Conservation (phyloP, 257 asterid species). For the Solanum etuberosum region DNA sequence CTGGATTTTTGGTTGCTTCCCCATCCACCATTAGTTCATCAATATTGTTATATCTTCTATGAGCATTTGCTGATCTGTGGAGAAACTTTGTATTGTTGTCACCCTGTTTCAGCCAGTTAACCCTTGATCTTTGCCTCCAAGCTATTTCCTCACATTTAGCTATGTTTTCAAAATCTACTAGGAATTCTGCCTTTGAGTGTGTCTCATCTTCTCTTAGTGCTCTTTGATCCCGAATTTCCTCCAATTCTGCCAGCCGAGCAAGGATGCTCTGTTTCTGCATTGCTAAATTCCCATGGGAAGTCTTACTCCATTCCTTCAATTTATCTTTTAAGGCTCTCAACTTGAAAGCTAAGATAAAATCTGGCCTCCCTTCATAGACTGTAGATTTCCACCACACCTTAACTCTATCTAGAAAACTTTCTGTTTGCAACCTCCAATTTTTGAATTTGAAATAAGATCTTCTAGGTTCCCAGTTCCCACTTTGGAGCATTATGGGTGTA, state of each 20-base stretch:
- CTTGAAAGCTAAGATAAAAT: neutral
- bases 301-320: neutral
- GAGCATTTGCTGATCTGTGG: neutral
- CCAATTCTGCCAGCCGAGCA: neutral
- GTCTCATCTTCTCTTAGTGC: neutral
- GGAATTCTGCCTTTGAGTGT: neutral
- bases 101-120: neutral
- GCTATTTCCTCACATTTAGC: neutral
- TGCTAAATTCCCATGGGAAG: neutral
- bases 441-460: neutral
- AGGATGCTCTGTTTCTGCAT: neutral
- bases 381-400: neutral
- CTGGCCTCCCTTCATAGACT: neutral
- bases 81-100: neutral
- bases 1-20: neutral
- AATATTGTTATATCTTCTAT: neutral
- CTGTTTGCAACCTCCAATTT: neutral
- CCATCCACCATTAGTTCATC: neutral
- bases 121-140: neutral
- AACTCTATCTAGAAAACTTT: neutral
- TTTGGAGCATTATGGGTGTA: neutral
- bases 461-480: neutral
- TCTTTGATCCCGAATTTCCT: neutral
- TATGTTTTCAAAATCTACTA: neutral
- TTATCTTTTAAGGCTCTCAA: neutral